These are phyloP conservation scores for Stereum hirsutum DNA, from an alignment of 1,284 basidiomycete species.

Conservation along the genomic window DNA sequence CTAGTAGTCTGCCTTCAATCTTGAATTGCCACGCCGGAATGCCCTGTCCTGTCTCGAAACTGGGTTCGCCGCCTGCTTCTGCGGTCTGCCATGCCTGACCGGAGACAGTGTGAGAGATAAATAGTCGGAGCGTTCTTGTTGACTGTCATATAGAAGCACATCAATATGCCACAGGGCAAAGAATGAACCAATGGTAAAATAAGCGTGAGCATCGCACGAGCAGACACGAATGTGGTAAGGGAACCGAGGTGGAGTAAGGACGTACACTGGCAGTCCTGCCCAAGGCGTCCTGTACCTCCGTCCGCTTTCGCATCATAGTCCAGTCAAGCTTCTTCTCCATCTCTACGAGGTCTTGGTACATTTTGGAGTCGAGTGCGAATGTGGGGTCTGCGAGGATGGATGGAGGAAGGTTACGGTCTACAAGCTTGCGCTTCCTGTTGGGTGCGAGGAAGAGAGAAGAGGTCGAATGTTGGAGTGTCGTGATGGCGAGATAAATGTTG, in stretches of 20 bases:
- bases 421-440: slow-evolving; percentile 66
- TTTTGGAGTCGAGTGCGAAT: slow-evolving; percentile 72
- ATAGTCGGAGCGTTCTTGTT: slow-evolving; percentile 80
- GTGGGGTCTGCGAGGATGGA: slow-evolving; percentile 56
- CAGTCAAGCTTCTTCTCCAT: slow-evolving; percentile 93
- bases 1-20: slow-evolving; percentile 83
- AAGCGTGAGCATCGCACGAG: neutral
- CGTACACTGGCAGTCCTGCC: slow-evolving; percentile 48
- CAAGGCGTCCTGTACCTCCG: slow-evolving; percentile 83
- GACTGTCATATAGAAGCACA: slow-evolving; percentile 36
- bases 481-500: too few relatives aligned
- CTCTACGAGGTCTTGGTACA: slow-evolving; percentile 82
- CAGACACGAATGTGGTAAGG: neutral
- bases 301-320: slow-evolving; percentile 87
- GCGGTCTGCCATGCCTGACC: slow-evolving; percentile 78
- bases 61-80: slow-evolving; percentile 21
- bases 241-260: slow-evolving; percentile 7
- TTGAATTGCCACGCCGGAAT: slow-evolving; percentile 88
- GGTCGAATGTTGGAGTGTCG: too few relatives aligned
- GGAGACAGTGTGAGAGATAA: slow-evolving; percentile 83
- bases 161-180: slow-evolving; percentile 1
- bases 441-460: neutral
- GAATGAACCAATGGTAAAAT: neutral
- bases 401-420: slow-evolving; percentile 73
- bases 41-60: slow-evolving; percentile 59